Conservation (phyloP, 179 eudicot species). For the Gypsophila paniculata region DNA sequence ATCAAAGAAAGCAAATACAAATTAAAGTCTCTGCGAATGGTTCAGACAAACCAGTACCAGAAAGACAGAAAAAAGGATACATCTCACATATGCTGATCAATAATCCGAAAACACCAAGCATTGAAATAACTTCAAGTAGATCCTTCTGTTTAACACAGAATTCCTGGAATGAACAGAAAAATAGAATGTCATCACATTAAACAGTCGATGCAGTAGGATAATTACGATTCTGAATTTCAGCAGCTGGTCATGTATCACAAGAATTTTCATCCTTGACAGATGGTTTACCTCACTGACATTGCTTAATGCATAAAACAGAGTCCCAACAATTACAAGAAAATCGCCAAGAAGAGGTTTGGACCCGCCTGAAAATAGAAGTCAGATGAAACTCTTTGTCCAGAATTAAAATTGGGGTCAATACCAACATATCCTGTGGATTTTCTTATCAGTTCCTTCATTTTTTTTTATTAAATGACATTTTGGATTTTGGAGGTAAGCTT, state of each 20-base stretch:
- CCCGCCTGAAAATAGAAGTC: slow-evolving; percentile 47
- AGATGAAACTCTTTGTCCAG: neutral
- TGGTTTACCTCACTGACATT: slow-evolving; percentile 78
- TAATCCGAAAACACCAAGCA: slow-evolving; percentile 72
- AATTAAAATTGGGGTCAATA: neutral
- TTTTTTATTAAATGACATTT: no score
- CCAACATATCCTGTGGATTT: neutral
- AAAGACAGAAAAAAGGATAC: slow-evolving; percentile 52
- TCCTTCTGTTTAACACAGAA: slow-evolving; percentile 66
- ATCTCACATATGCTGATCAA: slow-evolving; percentile 56
- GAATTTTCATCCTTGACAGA: no score
- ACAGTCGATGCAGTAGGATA: neutral
- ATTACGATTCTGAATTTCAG: neutral
- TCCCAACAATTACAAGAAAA: slow-evolving; percentile 59
- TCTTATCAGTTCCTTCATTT: neutral
- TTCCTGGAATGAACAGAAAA: slow-evolving; percentile 48
- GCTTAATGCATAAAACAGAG: slow-evolving; percentile 65
- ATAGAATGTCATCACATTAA: neutral
- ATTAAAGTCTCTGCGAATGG: slow-evolving; percentile 3
- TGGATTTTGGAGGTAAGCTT: no score
- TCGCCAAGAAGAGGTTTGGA: slow-evolving; percentile 80
- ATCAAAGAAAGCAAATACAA: neutral
- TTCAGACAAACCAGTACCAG: neutral
- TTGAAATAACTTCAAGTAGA: slow-evolving; percentile 61
- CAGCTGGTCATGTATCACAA: no score